A percentile compares a stretch with the other conserved stretches of the same genome.
Conservation (phyloP, 371 early-diverging fungal species). For the Mucor irregularis region DNA sequence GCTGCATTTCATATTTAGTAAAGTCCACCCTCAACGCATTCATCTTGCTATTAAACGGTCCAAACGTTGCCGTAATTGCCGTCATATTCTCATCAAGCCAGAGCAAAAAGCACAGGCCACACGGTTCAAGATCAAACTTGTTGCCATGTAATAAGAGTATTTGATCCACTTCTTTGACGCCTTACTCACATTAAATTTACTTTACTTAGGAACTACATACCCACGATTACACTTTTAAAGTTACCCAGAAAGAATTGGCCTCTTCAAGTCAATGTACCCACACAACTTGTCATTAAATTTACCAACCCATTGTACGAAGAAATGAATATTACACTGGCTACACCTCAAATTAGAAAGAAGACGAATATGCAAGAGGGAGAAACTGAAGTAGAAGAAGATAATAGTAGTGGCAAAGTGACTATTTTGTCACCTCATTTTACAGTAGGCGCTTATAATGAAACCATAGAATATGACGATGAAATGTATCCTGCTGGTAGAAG, state of each 20-base stretch:
- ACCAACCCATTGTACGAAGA: slow-evolving; percentile 83
- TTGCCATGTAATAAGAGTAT: slow-evolving; percentile 68
- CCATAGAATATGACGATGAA: slow-evolving; percentile 82
- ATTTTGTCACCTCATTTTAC: slow-evolving; percentile 72
- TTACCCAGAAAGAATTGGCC: slow-evolving; percentile 56
- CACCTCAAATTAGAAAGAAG: slow-evolving; percentile 38
- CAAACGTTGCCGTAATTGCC: slow-evolving; percentile 85
- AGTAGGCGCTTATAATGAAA: slow-evolving; percentile 78
- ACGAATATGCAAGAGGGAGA: neutral
- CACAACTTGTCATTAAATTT: slow-evolving; percentile 76
- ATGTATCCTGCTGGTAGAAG: slow-evolving; percentile 33
- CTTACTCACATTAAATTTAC: too few species aligned
- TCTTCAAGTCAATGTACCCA: slow-evolving; percentile 54
- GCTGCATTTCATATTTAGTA: slow-evolving; percentile 16
- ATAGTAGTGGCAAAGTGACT: slow-evolving; percentile 44
- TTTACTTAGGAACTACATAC: slow-evolving; percentile 65
- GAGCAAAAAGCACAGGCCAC: slow-evolving; percentile 89
- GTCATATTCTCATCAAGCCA: slow-evolving; percentile 88
- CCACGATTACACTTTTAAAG: slow-evolving; percentile 71
- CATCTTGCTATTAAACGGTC: slow-evolving; percentile 85
- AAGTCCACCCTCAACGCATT: slow-evolving; percentile 82
- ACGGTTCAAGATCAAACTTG: slow-evolving; percentile 83
- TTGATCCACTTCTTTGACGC: neutral
- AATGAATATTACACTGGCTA: slow-evolving; percentile 65
- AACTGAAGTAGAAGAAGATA: slow-evolving; percentile 9